These are phyloP conservation scores for Globisporangium uncinulatum DNA, from an alignment of 352 stramenopile genomes.

Conservation along the genomic window DNA sequence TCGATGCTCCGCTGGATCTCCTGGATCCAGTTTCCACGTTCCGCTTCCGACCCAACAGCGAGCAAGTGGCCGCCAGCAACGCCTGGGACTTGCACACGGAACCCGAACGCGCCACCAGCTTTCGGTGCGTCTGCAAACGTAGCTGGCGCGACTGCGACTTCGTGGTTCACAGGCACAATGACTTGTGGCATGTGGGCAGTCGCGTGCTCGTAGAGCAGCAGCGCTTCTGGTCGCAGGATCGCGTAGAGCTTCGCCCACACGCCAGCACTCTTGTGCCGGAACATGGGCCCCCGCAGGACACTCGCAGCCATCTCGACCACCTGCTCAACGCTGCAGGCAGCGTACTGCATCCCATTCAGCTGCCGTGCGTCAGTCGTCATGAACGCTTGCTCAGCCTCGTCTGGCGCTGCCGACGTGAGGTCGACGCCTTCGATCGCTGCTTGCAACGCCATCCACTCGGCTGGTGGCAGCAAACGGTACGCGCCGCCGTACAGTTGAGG, in stretches of 20 bases:
- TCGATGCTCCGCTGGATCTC: constrained; percentile 72
- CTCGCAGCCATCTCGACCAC: constrained; percentile 67
- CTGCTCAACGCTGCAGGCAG: constrained; percentile 53
- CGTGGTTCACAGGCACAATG: constrained; percentile 71
- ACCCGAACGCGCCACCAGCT: constrained; percentile 41
- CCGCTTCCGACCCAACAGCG: constrained; percentile 47
- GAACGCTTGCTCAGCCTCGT: constrained; percentile 35
- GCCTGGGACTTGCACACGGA: constrained; percentile 56
- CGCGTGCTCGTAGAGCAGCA: constrained; percentile 65
- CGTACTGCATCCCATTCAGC: constrained; percentile 83
- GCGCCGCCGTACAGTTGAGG: constrained; percentile 57
- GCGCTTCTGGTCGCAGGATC: constrained; percentile 55
- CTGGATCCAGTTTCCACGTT: constrained; percentile 74
- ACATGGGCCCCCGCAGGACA: constrained; percentile 58
- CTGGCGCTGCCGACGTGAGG: constrained; percentile 27
- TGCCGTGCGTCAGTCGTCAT: constrained; percentile 47
- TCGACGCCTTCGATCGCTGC: constrained; percentile 71
- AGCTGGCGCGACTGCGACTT: constrained; percentile 35
- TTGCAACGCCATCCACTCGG: constrained; percentile 58
- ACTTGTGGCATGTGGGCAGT: constrained; percentile 55
- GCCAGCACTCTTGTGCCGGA: constrained; percentile 61
- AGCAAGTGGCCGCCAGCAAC: constrained; percentile 57
- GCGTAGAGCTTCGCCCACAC: constrained; percentile 69
- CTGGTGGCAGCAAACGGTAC: constrained; percentile 46
- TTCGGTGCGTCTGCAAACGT: constrained; percentile 44